Base-by-base conservation (phyloP, 23 red algal genomes). In the Chondrus crispus region DNA sequence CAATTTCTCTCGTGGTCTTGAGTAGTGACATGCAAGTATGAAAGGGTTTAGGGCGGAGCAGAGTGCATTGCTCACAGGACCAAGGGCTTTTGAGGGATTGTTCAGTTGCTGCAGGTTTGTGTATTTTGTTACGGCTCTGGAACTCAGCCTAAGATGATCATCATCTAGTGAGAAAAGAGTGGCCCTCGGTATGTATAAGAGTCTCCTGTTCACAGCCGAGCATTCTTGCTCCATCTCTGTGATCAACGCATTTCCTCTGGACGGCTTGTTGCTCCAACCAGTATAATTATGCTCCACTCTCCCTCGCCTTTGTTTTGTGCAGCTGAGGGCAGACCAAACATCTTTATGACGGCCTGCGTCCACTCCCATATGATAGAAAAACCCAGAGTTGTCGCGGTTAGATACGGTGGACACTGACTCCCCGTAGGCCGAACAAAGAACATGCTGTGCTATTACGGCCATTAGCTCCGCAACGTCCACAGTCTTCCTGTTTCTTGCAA, bases 151-250 rank as follows among this genome's bases (percentile, higher is more conserved):
- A 2, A 47, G 30, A 62, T 75, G 70, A 3, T 80, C 74, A 46
- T 80, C 40, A 50, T 80, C 37, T 22, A 46, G 39, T 26, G 35
- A 12, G 35, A 64, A 79, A 79, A 79, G n/a, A 30, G 74, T 79
- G 14, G 29, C 45, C 3, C 74, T 45, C 3, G 74, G 74, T n/a
- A 46, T 45, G 40, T 4, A 79, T 26, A 46, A 39, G 28, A 47
- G 28, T 26, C 41, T 11, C 29, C 40, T 39, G 28, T 79, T 79
- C 10, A 79, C 40, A 47, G 74, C 74, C 33, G 74, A 37, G 10
- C 45, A 45, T 46, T 79, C 74, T 5, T 79, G 42, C 39, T 79
- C 74, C 32, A 79, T 48, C 30, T 79, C 74, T 19, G 74, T 47
- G 16, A 79, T 79, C 28, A 3, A 75, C 5, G 3, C 28, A 5